A percentile compares a stretch with the other conserved stretches of the same genome.
Evolutionary conservation across 805 yeast species (phyloP).

Genomic region (Kluyveromyces dobzhanskii): DNA sequence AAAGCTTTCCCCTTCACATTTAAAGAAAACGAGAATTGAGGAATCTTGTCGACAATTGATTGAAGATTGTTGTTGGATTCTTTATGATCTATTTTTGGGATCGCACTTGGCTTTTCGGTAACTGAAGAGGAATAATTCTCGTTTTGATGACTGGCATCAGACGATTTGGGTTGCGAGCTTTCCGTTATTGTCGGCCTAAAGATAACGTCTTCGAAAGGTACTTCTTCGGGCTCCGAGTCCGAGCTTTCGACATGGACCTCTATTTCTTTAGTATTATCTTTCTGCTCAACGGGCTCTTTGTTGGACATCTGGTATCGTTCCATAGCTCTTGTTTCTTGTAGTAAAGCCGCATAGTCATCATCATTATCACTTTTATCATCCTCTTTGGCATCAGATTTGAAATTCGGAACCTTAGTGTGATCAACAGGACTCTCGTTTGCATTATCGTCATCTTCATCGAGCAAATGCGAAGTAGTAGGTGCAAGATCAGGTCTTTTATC

Average conservation of each 20-base stretch:
- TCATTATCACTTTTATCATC: conserved; percentile 11
- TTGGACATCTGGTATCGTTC: conserved; percentile 36
- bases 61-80: conserved; percentile 20
- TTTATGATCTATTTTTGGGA: neutral
- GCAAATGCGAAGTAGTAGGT: conserved; percentile 12
- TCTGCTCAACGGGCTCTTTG: conserved; percentile 4
- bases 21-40: conserved; percentile 3
- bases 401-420: neutral
- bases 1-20: conserved; percentile 8
- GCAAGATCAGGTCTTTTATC: conserved; percentile 19
- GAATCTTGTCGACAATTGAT: conserved; percentile 16
- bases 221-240: neutral
- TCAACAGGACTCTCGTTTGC: conserved; percentile 10
- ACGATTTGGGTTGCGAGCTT: neutral
- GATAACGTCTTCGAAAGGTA: neutral
- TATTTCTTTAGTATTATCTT: neutral
- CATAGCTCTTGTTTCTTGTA: conserved; percentile 25
- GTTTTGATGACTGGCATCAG: neutral
- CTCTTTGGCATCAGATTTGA: conserved; percentile 9
- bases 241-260: neutral
- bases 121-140: neutral
- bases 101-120: neutral
- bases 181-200: neutral
- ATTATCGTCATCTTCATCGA: conserved; percentile 10
- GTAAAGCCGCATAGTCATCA: conserved; percentile 17